phyloP scores from a whole-genome alignment of 192 early-diverging fungal genomes.

The Glomus cerebriforme region DNA sequence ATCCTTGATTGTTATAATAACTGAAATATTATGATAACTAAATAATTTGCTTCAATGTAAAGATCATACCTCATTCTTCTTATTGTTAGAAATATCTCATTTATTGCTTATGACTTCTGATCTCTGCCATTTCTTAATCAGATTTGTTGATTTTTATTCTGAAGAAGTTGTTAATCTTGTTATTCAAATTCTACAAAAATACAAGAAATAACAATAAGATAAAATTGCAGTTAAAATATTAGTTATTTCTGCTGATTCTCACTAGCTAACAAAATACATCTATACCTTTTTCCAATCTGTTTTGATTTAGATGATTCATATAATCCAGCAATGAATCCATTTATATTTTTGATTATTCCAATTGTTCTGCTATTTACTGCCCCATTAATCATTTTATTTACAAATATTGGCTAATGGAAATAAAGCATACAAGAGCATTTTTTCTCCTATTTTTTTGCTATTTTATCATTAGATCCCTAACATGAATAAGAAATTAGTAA shows the following conservation, averaged over 20 bases:
- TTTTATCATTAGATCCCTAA: background rate
- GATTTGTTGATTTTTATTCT: constrained; percentile 8
- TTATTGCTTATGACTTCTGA: background rate
- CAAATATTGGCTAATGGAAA: background rate
- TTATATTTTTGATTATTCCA: background rate
- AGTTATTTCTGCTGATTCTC: constrained; percentile 12
- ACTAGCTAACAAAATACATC: constrained; percentile 6
- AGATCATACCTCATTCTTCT: background rate
- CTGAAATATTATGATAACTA: too few relatives aligned
- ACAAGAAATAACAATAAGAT: constrained; percentile 14
- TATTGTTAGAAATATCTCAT: background rate
- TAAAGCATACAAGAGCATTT: background rate
- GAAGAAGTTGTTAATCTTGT: constrained; percentile 10
- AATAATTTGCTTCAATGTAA: too few relatives aligned
- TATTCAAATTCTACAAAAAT: constrained; percentile 12
- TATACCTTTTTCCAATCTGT: constrained; percentile 7
- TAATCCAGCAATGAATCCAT: too few relatives aligned
- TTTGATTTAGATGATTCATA: background rate
- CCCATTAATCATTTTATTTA: background rate
- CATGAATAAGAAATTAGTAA: background rate
- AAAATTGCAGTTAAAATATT: background rate
- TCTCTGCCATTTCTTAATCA: background rate
- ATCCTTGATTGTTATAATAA: too few relatives aligned
- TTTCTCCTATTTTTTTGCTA: background rate
- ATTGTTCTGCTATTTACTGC: background rate